Evolutionary conservation across 1,139 yeast species (phyloP), one percentile per base, ranked within the genome.

Genomic region (Suzukiozyma palmioleophila): DNA sequence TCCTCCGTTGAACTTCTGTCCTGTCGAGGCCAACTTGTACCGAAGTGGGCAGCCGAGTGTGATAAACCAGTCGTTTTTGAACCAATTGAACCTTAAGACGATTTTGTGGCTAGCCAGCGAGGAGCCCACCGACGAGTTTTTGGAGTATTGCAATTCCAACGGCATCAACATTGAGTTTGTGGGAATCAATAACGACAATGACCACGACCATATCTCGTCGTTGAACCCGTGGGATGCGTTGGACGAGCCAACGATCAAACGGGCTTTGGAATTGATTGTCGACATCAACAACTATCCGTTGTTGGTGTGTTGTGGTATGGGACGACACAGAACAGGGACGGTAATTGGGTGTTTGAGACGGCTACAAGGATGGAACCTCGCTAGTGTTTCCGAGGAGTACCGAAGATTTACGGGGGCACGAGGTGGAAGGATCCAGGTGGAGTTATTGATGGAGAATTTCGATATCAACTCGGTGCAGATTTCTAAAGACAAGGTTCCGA

Each of bases 31-130:
- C 41, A 81, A 82, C 49, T 66, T 92, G 37, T 92, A 89, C 59
- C 67, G 98, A 34, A 82, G 94, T 11, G 97, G 97, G 0, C 97
- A 89, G 59, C 97, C 98, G n/a, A 81, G 94, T n/a, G 84, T 90
- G 24, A 84, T 90, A 44, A 90, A 89, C 60, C 92, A 89, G 58
- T 82, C 92, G 37, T 92, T 92, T 55, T 63, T 92, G 29, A 73
- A 80, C 46, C 84, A 85, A 49, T 68, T 92, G 42, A 73, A 84
- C 45, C 69, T 92, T 39, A 81, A 80, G 44, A 85, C 95, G 3
- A 84, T 92, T 28, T 75, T 92, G 9, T 92, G 98, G 98, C 69
- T 92, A 33, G 96, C 97, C 0, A 84, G 85, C 32, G 98, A 92
- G 58, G 98, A 92, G 56, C 97, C 98, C 1, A 84, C 80, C 46